Evolutionary conservation across 495 filamentous ascomycete species (phyloP).

Genomic region (Penicillium verhagenii): DNA sequence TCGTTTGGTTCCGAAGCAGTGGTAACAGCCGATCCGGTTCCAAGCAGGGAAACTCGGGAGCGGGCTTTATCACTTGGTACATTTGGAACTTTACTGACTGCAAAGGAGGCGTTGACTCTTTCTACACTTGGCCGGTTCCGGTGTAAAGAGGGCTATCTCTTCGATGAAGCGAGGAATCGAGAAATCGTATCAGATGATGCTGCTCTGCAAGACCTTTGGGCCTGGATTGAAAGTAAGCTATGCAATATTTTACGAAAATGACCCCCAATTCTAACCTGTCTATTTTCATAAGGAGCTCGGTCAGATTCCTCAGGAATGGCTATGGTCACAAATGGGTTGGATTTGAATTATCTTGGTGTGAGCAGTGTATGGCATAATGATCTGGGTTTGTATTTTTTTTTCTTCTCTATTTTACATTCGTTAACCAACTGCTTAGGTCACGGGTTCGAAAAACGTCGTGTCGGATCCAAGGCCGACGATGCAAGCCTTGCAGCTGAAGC

Average conservation of each 20-base stretch:
- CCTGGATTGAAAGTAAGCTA: slow-evolving; percentile 66
- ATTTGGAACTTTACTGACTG: slow-evolving; percentile 25
- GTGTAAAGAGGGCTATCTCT: slow-evolving; percentile 74
- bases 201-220: slow-evolving; percentile 76
- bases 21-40: slow-evolving; percentile 24
- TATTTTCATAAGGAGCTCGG: slow-evolving; percentile 62
- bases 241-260: neutral
- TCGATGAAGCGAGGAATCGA: slow-evolving; percentile 68
- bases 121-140: slow-evolving; percentile 48
- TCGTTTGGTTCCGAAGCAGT: slow-evolving; percentile 5
- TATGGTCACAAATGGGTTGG: slow-evolving; percentile 73
- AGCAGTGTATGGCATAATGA: slow-evolving; percentile 76
- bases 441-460: slow-evolving; percentile 31
- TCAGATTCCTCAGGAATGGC: slow-evolving; percentile 61
- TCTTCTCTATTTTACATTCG: neutral
- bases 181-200: slow-evolving; percentile 66
- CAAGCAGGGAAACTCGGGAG: slow-evolving; percentile 48
- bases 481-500: slow-evolving; percentile 44
- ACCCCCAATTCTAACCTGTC: slow-evolving; percentile 23
- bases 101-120: slow-evolving; percentile 43
- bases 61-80: slow-evolving; percentile 31
- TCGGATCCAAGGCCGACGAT: slow-evolving; percentile 24
- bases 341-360: slow-evolving; percentile 85
- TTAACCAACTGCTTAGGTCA: slow-evolving; percentile 31
- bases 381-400: slow-evolving; percentile 48